Percentiles rank a stretch among this genome's conserved stretches.
These are phyloP conservation scores for Hirschfeldia incana DNA, from an alignment of 345 rosid species.

Conservation along the genomic window DNA sequence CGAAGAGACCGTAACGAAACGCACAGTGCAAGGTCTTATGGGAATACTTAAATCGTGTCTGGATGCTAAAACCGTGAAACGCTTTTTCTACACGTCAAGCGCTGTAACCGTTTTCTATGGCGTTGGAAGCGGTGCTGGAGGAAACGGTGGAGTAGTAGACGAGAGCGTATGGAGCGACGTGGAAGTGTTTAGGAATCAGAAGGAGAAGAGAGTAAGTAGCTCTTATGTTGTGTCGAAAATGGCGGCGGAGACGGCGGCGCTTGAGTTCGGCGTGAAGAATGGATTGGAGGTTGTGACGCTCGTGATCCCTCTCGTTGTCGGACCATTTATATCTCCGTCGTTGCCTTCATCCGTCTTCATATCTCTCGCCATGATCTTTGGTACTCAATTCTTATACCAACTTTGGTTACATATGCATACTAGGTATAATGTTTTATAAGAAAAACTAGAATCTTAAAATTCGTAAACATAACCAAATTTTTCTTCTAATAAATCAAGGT, in stretches of 20 bases:
- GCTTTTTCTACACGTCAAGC: conserved; percentile 70
- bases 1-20: conserved; percentile 48
- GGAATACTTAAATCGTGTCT: conserved; percentile 59
- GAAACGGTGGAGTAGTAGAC: conserved; percentile 33
- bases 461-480: neutral
- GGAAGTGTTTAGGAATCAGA: conserved; percentile 34
- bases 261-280: conserved; percentile 43
- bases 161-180: conserved; percentile 42
- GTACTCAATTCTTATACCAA: conserved; percentile 25
- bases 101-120: conserved; percentile 36
- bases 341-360: conserved; percentile 45
- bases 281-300: conserved; percentile 52
- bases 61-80: conserved; percentile 56
- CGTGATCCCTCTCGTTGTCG: conserved; percentile 47
- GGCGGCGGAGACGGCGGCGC: conserved; percentile 44
- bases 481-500: too few species aligned
- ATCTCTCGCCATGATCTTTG: conserved; percentile 41
- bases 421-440: neutral
- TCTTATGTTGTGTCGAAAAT: conserved; percentile 46
- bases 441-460: neutral
- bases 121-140: conserved; percentile 26
- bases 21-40: conserved; percentile 49
- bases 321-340: conserved; percentile 54
- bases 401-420: neutral
- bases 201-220: conserved; percentile 36